Evolutionary conservation across 805 yeast species (phyloP).

Genomic region (Nadsonia fulvescens): DNA sequence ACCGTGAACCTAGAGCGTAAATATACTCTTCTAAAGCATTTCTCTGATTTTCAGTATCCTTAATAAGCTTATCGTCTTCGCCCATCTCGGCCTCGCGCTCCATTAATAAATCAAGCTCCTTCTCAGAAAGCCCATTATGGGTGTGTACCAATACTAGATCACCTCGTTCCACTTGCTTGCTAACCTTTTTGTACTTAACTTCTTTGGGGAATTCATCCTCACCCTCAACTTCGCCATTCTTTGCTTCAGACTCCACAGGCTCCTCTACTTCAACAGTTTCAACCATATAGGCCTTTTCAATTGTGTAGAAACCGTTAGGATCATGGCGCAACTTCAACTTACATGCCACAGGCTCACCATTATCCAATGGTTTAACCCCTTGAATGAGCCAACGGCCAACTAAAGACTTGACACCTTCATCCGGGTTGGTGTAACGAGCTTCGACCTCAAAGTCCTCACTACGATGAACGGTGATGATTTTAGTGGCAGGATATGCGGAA

Average conservation of each 20-base stretch:
- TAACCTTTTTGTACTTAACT: constrained; percentile 70
- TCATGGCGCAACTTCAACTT: constrained; percentile 93
- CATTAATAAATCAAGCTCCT: constrained; percentile 42
- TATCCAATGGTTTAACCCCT: constrained; percentile 69
- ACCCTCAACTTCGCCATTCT: constrained; percentile 35
- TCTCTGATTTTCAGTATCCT: constrained; percentile 97
- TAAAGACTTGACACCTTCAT: constrained; percentile 34
- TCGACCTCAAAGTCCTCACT: constrained; percentile 69
- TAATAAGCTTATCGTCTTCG: constrained; percentile 86
- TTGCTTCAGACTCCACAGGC: constrained; percentile 53
- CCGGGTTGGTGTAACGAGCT: constrained; percentile 69
- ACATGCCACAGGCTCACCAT: constrained; percentile 50
- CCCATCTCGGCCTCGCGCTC: constrained; percentile 77
- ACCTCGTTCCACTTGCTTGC: constrained; percentile 84
- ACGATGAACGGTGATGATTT: constrained; percentile 87
- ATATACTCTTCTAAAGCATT: constrained; percentile 97
- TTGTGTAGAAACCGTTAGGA: constrained; percentile 86
- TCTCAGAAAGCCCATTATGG: constrained; percentile 38
- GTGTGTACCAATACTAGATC: constrained; percentile 44
- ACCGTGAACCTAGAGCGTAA: constrained; percentile 90
- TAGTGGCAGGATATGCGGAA: constrained; percentile 83
- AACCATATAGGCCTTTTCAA: constrained; percentile 88
- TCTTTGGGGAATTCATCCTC: no score
- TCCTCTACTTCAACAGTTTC: constrained; percentile 84
- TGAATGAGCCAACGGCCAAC: constrained; percentile 74